phyloP scores from a whole-genome alignment of 257 asterid species.

The Knoxia roxburghii region DNA sequence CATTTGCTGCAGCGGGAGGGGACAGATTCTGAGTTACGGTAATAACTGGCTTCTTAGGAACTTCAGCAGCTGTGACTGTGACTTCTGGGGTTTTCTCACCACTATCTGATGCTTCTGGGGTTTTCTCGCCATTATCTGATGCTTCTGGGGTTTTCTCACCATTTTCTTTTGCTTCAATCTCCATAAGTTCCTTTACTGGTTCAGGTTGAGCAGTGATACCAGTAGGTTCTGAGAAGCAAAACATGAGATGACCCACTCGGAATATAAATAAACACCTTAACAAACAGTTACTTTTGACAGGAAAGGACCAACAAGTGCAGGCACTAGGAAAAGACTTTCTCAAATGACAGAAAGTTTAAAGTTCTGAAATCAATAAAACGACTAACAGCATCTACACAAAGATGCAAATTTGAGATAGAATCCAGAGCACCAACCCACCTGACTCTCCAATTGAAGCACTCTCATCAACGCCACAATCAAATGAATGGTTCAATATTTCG shows the following conservation, averaged over 20 bases:
- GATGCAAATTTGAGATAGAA: neutral
- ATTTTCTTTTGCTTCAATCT: neutral
- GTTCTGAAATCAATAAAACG: neutral
- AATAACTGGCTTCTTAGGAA: constrained; percentile 9
- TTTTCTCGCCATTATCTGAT: neutral
- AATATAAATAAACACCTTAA: neutral
- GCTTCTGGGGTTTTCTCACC: neutral
- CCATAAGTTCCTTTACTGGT: neutral
- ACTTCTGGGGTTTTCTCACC: neutral
- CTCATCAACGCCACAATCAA: constrained; percentile 5
- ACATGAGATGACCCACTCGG: neutral
- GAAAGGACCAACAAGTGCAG: neutral
- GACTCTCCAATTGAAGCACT: constrained; percentile 15
- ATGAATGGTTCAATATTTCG: constrained; percentile 5
- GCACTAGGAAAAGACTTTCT: neutral
- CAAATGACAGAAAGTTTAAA: neutral
- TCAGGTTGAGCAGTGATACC: constrained; percentile 8
- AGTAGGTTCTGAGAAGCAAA: neutral
- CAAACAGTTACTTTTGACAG: neutral
- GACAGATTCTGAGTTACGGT: constrained; percentile 9
- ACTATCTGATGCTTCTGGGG: neutral
- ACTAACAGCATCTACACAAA: neutral
- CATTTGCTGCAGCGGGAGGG: constrained; percentile 12
- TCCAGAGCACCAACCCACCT: constrained; percentile 18
- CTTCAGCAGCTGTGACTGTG: constrained; percentile 1